Percentiles rank a stretch among this genome's conserved stretches.
phyloP scores from a whole-genome alignment of 2,329 filamentous ascomycete genomes.

The Clonostachys rhizophaga region DNA sequence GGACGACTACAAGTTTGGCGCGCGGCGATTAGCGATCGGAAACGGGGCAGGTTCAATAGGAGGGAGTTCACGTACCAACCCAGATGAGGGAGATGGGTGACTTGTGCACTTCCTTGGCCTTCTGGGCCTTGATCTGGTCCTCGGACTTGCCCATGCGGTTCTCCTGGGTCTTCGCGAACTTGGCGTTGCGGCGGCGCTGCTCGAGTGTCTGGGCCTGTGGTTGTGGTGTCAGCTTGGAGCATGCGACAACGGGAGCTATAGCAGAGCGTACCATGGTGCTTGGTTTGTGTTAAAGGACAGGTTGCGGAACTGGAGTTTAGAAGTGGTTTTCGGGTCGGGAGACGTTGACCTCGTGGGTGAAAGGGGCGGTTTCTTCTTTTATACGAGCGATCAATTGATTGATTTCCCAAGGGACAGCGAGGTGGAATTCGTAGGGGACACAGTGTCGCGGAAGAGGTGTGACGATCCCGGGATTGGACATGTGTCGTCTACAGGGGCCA shows the following conservation, averaged over 20 bases:
- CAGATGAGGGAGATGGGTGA: slow-evolving; percentile 60
- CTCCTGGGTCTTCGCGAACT: slow-evolving; percentile 71
- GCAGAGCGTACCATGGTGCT: too few species aligned
- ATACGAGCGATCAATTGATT: too few species aligned
- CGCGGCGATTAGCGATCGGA: background rate
- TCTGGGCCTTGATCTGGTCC: slow-evolving; percentile 53
- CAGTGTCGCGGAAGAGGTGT: slow-evolving; percentile 1
- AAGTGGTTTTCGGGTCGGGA: too few species aligned
- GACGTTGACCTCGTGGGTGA: too few species aligned
- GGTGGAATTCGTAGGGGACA: background rate
- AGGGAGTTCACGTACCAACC: slow-evolving; percentile 44
- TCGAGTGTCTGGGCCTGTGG: slow-evolving; percentile 74
- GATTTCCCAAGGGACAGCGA: too few species aligned
- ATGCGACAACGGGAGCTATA: too few species aligned
- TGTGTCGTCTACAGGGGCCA: slow-evolving; percentile 1
- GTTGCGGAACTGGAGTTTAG: too few species aligned
- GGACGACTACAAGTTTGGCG: slow-evolving; percentile 32
- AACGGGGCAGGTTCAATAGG: background rate
- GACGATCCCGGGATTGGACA: slow-evolving; percentile 2
- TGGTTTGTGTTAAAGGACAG: too few species aligned
- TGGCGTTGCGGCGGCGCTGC: slow-evolving; percentile 76
- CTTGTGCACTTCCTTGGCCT: slow-evolving; percentile 48
- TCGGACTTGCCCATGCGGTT: slow-evolving; percentile 72
- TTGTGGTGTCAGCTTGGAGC: too few species aligned
- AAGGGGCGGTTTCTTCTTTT: too few species aligned